Evolutionary conservation across 305 asterid genomes (phyloP), one percentile per base, ranked within the genome.

Genomic region (Caryopteris hybrid): DNA sequence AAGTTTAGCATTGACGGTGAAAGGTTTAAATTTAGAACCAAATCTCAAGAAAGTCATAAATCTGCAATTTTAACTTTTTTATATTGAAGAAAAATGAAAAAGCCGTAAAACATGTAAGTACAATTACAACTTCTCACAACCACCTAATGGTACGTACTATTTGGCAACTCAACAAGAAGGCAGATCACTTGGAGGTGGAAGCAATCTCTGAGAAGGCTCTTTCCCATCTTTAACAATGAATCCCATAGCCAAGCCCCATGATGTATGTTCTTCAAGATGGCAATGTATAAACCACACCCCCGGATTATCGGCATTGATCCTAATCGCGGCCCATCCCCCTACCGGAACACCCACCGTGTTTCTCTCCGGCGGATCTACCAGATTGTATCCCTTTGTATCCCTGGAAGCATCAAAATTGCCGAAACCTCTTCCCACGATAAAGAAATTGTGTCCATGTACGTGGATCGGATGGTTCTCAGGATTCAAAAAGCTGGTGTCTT

Each of bases 381-480:
- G 33, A 63, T 63, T 63, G 31, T 63, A 63, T 3, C 68, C 68
- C 43, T 27, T 11, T 0, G 45, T 6, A 46, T 63, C 46, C 68
- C 29, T 27, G 4, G 6, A 43, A 0, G 46, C 68, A 2, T 63
- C 33, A 12, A 63, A 63, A 42, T 63, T 63, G 14, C 68, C 68
- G 21, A 63, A 63, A 3, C 68, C 68, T 36, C 20, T n/a, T 13
- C 68, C 68, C 56, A 63, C 68, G 17, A 63, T 17, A 56, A 63
- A 63, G 45, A 63, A 63, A 43, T 63, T 63, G 33, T 63, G 69
- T 0, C 69, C 69, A 10, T 63, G 69, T 0, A 63, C 69, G 8
- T 63, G 69, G 57, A 63, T 63, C 31, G 69, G 69, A 12, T 63
- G 69, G 69, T 63, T 63, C 31, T 63, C 69, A 0, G 69, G 69